These are phyloP conservation scores for Pyrenochaeta sp. DNA, from an alignment of 2,329 filamentous ascomycete species.

Conservation along the genomic window DNA sequence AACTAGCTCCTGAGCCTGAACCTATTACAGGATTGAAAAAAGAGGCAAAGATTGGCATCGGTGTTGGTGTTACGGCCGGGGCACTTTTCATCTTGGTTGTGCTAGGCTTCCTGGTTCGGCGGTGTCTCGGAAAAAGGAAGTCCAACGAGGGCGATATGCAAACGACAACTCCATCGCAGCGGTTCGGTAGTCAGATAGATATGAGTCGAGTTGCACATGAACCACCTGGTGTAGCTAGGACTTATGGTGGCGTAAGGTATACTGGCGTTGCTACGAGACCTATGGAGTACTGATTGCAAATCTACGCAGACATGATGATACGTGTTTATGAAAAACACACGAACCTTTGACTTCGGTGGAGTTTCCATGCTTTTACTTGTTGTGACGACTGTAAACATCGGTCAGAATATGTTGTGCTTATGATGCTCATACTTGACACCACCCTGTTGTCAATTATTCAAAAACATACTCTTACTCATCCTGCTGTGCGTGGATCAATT, in stretches of 20 bases:
- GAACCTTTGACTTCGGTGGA: too few relatives aligned
- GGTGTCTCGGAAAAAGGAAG: slow-evolving; percentile 2
- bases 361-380: too few relatives aligned
- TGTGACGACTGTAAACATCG: too few relatives aligned
- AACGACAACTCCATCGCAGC: slow-evolving; percentile 6
- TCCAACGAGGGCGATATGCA: slow-evolving; percentile 5
- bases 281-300: slow-evolving; percentile 7
- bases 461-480: too few relatives aligned
- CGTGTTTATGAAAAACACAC: too few relatives aligned
- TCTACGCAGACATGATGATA: too few relatives aligned
- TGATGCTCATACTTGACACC: too few relatives aligned
- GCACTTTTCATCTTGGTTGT: slow-evolving; percentile 12
- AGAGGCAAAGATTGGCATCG: slow-evolving; percentile 33
- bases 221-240: slow-evolving; percentile 11
- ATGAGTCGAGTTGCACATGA: slow-evolving; percentile 22
- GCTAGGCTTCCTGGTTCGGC: slow-evolving; percentile 15
- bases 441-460: too few relatives aligned
- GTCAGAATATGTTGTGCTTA: too few relatives aligned
- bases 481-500: too few relatives aligned
- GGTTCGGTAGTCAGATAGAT: slow-evolving; percentile 16
- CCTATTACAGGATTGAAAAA: slow-evolving; percentile 15
- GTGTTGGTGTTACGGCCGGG: slow-evolving; percentile 18
- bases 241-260: slow-evolving; percentile 19
- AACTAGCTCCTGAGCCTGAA: slow-evolving; percentile 15
- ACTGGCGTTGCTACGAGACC: slow-evolving; percentile 12